Conservation (phyloP, 345 rosid species). For the Populus euphratica region DNA sequence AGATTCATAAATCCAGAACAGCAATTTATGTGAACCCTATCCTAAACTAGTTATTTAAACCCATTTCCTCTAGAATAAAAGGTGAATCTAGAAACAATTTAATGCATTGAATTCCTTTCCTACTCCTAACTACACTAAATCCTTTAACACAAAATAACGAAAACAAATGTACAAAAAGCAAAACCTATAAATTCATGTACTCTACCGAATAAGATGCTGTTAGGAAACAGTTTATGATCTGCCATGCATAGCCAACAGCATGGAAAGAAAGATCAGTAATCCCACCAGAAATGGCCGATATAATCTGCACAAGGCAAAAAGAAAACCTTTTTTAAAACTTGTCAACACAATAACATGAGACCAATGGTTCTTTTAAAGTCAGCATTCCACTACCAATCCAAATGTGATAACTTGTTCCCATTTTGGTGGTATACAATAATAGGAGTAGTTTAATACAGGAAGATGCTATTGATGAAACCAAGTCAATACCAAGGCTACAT, state of each 20-base stretch:
- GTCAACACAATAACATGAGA: not conserved
- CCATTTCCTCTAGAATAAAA: not conserved
- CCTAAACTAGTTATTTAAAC: slow-evolving; percentile 1
- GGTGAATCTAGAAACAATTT: not conserved
- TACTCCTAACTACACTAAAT: not conserved
- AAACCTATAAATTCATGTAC: slow-evolving; percentile 26
- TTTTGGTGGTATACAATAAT: not conserved
- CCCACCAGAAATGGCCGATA: slow-evolving; percentile 97
- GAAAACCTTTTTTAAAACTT: slow-evolving; percentile 6
- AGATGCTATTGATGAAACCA: not conserved
- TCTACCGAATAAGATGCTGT: slow-evolving; percentile 94
- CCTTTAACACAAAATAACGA: not conserved
- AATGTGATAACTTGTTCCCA: not conserved
- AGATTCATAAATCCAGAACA: not conserved
- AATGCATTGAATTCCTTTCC: not conserved
- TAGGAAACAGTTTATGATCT: slow-evolving; percentile 77
- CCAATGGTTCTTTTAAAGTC: not conserved
- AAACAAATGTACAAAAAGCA: not conserved
- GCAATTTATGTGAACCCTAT: not conserved
- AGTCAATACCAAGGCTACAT: slow-evolving; percentile 3
- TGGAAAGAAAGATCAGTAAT: slow-evolving; percentile 87
- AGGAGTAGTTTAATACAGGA: not conserved
- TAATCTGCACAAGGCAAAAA: slow-evolving; percentile 46
- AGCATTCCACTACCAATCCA: not conserved
- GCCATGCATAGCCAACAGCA: slow-evolving; percentile 94